phyloP scores from a whole-genome alignment of 345 rosid species.

The Gynandropsis gynandra region DNA sequence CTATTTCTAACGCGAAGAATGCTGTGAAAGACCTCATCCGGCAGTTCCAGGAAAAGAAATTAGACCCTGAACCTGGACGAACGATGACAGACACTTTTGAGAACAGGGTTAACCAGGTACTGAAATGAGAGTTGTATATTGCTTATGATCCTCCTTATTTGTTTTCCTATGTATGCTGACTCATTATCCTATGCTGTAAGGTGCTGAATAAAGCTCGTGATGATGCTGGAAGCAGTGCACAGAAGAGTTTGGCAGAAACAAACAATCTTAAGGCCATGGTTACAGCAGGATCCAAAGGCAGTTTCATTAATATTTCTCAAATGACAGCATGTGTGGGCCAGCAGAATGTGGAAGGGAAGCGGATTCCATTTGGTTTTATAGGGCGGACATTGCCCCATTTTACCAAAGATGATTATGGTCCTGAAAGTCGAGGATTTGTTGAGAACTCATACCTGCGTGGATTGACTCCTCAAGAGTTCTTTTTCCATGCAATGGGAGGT shows the following conservation, averaged over 20 bases:
- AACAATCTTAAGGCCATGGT: slow-evolving; percentile 99
- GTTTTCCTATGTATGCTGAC: slow-evolving; percentile 3
- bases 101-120: slow-evolving; percentile 95
- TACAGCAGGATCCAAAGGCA: slow-evolving; percentile 98
- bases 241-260: slow-evolving; percentile 91
- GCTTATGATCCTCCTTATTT: slow-evolving; percentile 7
- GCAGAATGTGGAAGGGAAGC: slow-evolving; percentile 99
- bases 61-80: slow-evolving; percentile 96
- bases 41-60: slow-evolving; percentile 54
- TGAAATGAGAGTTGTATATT: neutral
- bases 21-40: slow-evolving; percentile 69
- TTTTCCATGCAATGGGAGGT: slow-evolving; percentile 99
- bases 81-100: slow-evolving; percentile 96
- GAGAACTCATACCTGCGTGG: slow-evolving; percentile 98
- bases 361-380: slow-evolving; percentile 86
- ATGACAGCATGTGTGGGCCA: slow-evolving; percentile 99
- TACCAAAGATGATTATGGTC: slow-evolving; percentile 92
- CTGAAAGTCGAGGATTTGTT: slow-evolving; percentile 98
- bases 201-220: slow-evolving; percentile 97
- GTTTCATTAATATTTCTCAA: slow-evolving; percentile 96
- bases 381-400: slow-evolving; percentile 94
- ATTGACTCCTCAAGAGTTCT: slow-evolving; percentile 97
- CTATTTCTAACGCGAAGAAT: slow-evolving; percentile 75
- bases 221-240: slow-evolving; percentile 97
- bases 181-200: slow-evolving; percentile 27